Percentiles rank a stretch among this genome's conserved stretches.
phyloP scores from a whole-genome alignment of 1,139 yeast genomes.

The Pneumocystis carinii region DNA sequence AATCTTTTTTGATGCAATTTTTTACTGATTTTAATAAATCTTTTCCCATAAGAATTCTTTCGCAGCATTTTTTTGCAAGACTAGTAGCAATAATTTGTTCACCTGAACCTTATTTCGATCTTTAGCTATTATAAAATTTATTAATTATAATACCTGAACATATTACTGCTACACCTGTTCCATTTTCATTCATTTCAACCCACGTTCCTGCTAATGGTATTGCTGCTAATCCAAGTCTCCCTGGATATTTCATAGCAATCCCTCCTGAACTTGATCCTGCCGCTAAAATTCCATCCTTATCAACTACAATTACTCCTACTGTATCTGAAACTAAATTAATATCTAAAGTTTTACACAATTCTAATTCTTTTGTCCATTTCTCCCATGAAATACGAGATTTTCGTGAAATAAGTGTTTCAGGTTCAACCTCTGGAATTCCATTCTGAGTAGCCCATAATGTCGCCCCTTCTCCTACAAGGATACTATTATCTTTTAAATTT shows the following conservation, averaged over 20 bases:
- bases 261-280: conserved; percentile 31
- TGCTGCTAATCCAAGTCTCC: conserved; percentile 31
- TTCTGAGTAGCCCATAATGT: conserved; percentile 17
- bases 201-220: conserved; percentile 24
- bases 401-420: conserved; percentile 16
- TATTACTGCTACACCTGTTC: neutral
- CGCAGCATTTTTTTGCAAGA: neutral
- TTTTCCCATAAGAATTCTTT: neutral
- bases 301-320: conserved; percentile 27
- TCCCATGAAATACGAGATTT: conserved; percentile 14
- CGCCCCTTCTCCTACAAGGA: conserved; percentile 26
- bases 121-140: neutral
- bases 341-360: neutral
- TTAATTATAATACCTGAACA: neutral
- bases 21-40: neutral
- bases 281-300: conserved; percentile 17
- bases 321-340: conserved; percentile 22
- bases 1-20: neutral
- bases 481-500: conserved; percentile 5
- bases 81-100: neutral
- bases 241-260: conserved; percentile 23
- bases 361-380: conserved; percentile 15
- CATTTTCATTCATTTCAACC: conserved; percentile 6
- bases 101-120: neutral
- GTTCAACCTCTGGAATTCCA: conserved; percentile 13